Evolutionary conservation across 352 stramenopile genomes (phyloP).

Genomic region (Aphanomyces invadans): DNA sequence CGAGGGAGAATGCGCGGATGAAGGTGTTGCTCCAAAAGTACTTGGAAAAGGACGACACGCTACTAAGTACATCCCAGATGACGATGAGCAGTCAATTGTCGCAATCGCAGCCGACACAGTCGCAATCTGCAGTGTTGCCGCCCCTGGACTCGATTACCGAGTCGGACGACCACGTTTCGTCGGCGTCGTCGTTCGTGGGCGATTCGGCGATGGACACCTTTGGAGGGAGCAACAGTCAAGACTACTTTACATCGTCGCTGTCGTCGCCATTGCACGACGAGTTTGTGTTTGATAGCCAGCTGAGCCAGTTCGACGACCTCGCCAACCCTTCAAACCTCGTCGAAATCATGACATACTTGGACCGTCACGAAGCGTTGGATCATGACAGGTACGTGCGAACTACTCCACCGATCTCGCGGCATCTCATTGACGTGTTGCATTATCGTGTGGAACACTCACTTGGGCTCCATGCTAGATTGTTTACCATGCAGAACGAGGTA

Average conservation of each 20-base stretch:
- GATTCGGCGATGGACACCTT: not conserved
- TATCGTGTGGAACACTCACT: too few species aligned
- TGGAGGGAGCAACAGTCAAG: slow-evolving; percentile 7
- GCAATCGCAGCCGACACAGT: slow-evolving; percentile 30
- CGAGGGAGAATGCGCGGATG: slow-evolving; percentile 80
- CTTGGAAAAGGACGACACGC: slow-evolving; percentile 76
- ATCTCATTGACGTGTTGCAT: too few species aligned
- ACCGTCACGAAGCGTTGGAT: slow-evolving; percentile 65
- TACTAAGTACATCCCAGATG: slow-evolving; percentile 68
- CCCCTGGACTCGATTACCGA: slow-evolving; percentile 1
- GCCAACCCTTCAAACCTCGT: slow-evolving; percentile 78
- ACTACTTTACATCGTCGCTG: not conserved
- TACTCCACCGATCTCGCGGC: too few species aligned
- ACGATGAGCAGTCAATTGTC: slow-evolving; percentile 37
- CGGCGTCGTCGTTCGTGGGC: not conserved
- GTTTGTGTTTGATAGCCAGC: slow-evolving; percentile 50
- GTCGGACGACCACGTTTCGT: slow-evolving; percentile 8
- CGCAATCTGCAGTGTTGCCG: not conserved
- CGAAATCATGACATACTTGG: slow-evolving; percentile 78
- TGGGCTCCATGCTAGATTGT: too few species aligned
- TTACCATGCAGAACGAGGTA: slow-evolving; percentile 49
- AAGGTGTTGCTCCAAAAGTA: slow-evolving; percentile 82
- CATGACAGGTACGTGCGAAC: slow-evolving; percentile 37
- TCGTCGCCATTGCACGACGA: slow-evolving; percentile 26
- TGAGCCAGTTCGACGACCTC: slow-evolving; percentile 74